These are phyloP conservation scores for Mycena maculata DNA, from an alignment of 768 basidiomycete genomes.

Conservation along the genomic window DNA sequence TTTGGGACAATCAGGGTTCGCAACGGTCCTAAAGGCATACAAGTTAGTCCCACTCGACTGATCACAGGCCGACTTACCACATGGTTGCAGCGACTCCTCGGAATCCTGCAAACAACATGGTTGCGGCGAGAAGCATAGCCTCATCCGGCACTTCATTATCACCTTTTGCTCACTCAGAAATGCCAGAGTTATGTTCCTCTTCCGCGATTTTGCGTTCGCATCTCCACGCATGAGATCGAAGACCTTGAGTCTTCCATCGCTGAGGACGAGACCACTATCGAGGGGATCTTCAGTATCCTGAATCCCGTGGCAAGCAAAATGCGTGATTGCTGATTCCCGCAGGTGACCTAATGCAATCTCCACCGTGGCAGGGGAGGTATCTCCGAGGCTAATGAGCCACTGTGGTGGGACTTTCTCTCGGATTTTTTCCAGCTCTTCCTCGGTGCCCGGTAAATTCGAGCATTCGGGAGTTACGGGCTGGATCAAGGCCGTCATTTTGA, in stretches of 20 bases:
- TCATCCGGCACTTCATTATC: conserved; percentile 39
- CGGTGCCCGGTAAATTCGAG: background rate
- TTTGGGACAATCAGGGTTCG: conserved; percentile 30
- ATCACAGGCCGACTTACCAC: conserved; percentile 38
- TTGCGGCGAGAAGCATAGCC: conserved; percentile 39
- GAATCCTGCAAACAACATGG: conserved; percentile 35
- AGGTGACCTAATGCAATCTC: background rate
- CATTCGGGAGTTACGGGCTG: background rate
- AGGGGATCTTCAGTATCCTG: conserved; percentile 38
- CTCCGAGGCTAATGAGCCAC: conserved; percentile 3
- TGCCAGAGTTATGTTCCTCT: conserved; percentile 30
- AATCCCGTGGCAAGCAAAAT: conserved; percentile 47
- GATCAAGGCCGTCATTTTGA: conserved; percentile 16
- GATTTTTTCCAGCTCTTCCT: conserved; percentile 14
- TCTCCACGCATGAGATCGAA: conserved; percentile 37
- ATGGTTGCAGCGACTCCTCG: conserved; percentile 35
- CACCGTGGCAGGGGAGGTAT: background rate
- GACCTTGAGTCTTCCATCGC: conserved; percentile 33
- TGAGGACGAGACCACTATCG: conserved; percentile 9
- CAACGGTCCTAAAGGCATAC: too few relatives aligned
- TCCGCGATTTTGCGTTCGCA: background rate
- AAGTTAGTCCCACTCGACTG: too few relatives aligned
- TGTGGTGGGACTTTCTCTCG: background rate
- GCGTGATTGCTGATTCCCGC: conserved; percentile 33
- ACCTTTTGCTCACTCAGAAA: conserved; percentile 46